phyloP scores from a whole-genome alignment of 2,329 filamentous ascomycete species.

The Emericellopsis cladophorae region DNA sequence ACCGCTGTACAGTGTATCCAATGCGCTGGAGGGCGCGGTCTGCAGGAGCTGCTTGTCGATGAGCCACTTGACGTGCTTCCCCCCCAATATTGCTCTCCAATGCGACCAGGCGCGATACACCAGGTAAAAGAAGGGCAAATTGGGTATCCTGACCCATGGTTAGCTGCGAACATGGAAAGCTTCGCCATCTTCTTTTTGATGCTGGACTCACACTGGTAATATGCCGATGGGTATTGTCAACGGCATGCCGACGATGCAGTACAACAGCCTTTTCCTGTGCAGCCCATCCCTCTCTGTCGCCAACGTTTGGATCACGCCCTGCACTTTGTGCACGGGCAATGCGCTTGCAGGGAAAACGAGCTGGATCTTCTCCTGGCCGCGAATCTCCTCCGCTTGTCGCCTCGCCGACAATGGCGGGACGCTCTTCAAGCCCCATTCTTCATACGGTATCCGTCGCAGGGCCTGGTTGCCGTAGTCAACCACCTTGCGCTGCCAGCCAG shows the following conservation, averaged over 20 bases:
- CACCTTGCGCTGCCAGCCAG: constrained; percentile 78
- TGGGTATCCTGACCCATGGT: constrained; percentile 56
- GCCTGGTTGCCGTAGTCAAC: constrained; percentile 79
- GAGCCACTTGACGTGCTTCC: constrained; percentile 74
- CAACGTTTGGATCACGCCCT: constrained; percentile 52
- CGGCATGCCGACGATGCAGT: constrained; percentile 74
- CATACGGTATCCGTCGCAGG: constrained; percentile 78
- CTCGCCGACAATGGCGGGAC: constrained; percentile 68
- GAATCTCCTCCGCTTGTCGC: constrained; percentile 48
- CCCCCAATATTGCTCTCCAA: constrained; percentile 75
- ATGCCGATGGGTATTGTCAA: constrained; percentile 72
- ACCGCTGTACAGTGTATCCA: constrained; percentile 61
- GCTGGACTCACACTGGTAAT: constrained; percentile 64
- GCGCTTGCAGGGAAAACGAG: constrained; percentile 65
- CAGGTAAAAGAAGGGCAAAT: constrained; percentile 94
- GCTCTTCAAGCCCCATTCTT: constrained; percentile 97
- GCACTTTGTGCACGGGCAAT: constrained; percentile 51
- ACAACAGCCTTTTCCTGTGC: constrained; percentile 66
- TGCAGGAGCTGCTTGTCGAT: constrained; percentile 59
- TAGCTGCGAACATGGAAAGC: background rate
- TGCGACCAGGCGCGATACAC: constrained; percentile 86
- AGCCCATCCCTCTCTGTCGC: constrained; percentile 70
- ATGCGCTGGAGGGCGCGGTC: constrained; percentile 48
- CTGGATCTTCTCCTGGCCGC: constrained; percentile 52
- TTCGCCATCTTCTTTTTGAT: background rate